Evolutionary conservation across 192 early-diverging fungal species (phyloP).

Genomic region (Coemansia sp.): DNA sequence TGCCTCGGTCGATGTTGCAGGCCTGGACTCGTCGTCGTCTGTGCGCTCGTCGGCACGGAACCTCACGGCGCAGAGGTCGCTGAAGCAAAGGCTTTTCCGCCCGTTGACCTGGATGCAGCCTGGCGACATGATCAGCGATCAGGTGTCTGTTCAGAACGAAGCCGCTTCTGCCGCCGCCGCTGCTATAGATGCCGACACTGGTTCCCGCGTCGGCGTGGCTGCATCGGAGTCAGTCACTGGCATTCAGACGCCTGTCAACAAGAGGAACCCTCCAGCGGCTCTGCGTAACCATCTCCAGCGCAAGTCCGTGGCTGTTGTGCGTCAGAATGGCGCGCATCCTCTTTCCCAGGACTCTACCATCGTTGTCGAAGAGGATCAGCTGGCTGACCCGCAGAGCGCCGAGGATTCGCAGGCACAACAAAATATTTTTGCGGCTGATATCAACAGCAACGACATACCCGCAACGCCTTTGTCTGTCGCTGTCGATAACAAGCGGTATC

Average conservation of each 20-base stretch:
- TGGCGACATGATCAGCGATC: background rate
- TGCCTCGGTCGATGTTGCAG: background rate
- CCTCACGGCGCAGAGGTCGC: slow-evolving; percentile 4
- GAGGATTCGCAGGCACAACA: background rate
- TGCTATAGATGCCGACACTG: background rate
- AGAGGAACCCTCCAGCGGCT: background rate
- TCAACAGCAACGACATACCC: background rate
- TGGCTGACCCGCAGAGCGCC: background rate
- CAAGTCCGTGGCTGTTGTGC: slow-evolving; percentile 8
- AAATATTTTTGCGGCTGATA: background rate
- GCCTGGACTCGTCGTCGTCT: background rate
- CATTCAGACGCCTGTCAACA: background rate
- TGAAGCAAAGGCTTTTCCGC: slow-evolving; percentile 28
- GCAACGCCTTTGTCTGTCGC: background rate
- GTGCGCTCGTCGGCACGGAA: background rate
- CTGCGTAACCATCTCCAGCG: slow-evolving; percentile 9
- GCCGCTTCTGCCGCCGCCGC: background rate
- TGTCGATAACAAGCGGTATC: background rate
- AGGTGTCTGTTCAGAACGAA: background rate
- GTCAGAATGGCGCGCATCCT: slow-evolving; percentile 5
- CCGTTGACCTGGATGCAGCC: slow-evolving; percentile 30
- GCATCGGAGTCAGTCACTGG: background rate
- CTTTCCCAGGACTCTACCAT: background rate
- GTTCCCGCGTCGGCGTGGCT: background rate
- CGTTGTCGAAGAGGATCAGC: background rate